Percentiles rank a stretch among this genome's conserved stretches.
Conservation (phyloP, 352 stramenopile genomes). For the Phytophthora sp. region DNA sequence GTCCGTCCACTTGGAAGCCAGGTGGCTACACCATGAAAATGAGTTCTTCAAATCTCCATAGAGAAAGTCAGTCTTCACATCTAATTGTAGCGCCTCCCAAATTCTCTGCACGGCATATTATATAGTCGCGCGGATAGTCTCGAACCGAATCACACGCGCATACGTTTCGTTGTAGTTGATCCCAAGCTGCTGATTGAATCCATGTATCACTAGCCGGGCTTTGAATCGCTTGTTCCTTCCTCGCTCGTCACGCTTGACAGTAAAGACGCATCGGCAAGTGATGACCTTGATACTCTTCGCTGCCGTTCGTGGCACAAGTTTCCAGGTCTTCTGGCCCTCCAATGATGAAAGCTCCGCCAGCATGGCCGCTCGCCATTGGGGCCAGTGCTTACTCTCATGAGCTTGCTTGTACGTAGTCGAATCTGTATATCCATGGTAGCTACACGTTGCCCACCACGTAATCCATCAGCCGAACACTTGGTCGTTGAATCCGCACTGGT, state of each 20-base stretch:
- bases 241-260: slow-evolving; percentile 19
- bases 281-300: slow-evolving; percentile 2
- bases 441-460: background rate
- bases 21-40: slow-evolving; percentile 23
- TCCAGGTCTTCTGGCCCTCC: too few relatives aligned
- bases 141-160: slow-evolving; percentile 21
- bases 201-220: slow-evolving; percentile 11
- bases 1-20: background rate
- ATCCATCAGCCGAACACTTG: background rate
- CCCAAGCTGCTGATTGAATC: slow-evolving; percentile 21
- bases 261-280: slow-evolving; percentile 12
- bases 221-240: slow-evolving; percentile 11
- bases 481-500: background rate
- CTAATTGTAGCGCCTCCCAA: slow-evolving; percentile 8
- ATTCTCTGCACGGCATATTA: slow-evolving; percentile 6
- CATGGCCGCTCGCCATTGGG: background rate
- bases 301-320: background rate
- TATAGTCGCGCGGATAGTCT: background rate
- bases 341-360: background rate
- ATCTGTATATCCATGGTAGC: background rate
- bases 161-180: slow-evolving; percentile 26
- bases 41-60: slow-evolving; percentile 7
- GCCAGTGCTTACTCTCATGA: background rate
- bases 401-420: background rate
- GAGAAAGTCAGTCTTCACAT: slow-evolving; percentile 23